Conservation (phyloP, 2,329 filamentous ascomycete genomes). For the Coccinonectria pachysandricola region DNA sequence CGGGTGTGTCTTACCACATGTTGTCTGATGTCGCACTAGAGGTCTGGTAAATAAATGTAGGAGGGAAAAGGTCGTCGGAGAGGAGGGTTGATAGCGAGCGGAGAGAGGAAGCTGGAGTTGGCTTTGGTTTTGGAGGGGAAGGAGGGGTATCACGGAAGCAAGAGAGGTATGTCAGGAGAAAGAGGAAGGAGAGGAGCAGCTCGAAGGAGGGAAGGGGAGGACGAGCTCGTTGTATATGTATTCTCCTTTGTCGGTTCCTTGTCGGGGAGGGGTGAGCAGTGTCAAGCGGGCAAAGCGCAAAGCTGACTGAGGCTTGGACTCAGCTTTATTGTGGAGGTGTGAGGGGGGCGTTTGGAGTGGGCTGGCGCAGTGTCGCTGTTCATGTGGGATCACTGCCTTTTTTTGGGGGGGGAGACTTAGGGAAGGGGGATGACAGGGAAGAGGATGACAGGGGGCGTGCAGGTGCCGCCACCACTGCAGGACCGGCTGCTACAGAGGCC, state of each 20-base stretch:
- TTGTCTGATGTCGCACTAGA: constrained; percentile 11
- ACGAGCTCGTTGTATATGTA: constrained; percentile 18
- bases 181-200: constrained; percentile 14
- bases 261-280: constrained; percentile 3
- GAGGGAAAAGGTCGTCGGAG: constrained; percentile 7
- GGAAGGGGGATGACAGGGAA: constrained; percentile 8
- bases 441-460: constrained; percentile 2
- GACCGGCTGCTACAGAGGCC: too few relatives aligned
- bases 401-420: constrained; percentile 7
- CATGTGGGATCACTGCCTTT: too few relatives aligned
- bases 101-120: constrained; percentile 12
- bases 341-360: too few relatives aligned
- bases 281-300: too few relatives aligned
- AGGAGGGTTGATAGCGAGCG: constrained; percentile 9
- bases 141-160: constrained; percentile 21
- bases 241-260: constrained; percentile 2
- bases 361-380: too few relatives aligned
- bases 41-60: constrained; percentile 9
- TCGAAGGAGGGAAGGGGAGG: constrained; percentile 10
- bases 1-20: constrained; percentile 18
- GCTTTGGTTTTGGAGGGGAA: constrained; percentile 7
- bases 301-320: constrained; percentile 8
- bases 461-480: constrained; percentile 5
- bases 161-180: constrained; percentile 13
- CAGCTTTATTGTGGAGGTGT: constrained; percentile 8